Evolutionary conservation across 164 flowering plant species (phyloP), one percentile per base, ranked within the genome.

Genomic region (Magnolia kwangsiensis): DNA sequence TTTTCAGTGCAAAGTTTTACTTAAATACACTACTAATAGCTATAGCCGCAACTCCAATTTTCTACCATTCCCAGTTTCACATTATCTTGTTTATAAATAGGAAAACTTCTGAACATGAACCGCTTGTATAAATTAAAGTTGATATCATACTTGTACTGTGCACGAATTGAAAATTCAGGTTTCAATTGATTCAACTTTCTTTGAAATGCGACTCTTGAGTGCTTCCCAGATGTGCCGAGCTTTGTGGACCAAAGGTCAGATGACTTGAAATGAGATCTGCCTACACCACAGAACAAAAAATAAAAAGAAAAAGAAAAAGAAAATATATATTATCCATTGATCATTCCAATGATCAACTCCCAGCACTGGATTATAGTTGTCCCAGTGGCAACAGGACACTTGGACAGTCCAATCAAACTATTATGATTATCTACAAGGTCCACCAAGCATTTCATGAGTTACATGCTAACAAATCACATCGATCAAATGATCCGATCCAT

Each of bases 251-350:
- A 16, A 61, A 55, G 37, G 16, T 69, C 73, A 58, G 66, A 3
- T 55, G 66, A 24, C 27, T 76, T 76, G 19, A 76, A 69, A 59
- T 37, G 67, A 76, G 78, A 76, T 76, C 67, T 73, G 59, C 63
- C 78, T 76, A 37, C 61, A 37, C 45, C 45, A 37, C 45, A 37
- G 7, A 37, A 37, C 45, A 4, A 3, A 37, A 37, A 37, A 1
- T 27, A 27, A 51, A 51, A 50, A 37, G 50, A 51, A 13, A 69
- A 24, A 59, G 9, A 10, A 19, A 59, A 59, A 59, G 63, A 3
- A 13, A 9, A 50, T 19, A 8, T 27, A 71, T 37, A 50, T 50
- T 8, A 71, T 59, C n/a, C 63, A 59, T 59, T 59, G 63, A 19
- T 13, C n/a, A 19, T 59, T 19, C n/a, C 63, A 19, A 13, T 19